Conservation (phyloP, 768 basidiomycete species). For the Trametes elegans region DNA sequence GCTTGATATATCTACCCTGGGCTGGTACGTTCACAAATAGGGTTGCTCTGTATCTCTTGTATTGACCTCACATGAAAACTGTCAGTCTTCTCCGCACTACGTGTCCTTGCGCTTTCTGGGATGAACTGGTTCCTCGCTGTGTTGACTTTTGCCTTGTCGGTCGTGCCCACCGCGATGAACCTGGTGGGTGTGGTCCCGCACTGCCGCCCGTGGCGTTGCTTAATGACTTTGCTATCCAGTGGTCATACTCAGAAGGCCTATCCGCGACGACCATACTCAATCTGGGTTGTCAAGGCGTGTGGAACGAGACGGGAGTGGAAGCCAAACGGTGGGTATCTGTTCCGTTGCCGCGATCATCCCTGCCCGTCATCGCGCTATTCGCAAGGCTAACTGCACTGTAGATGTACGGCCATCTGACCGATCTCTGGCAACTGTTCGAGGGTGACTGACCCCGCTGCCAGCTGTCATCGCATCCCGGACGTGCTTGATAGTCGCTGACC, state of each 20-base stretch:
- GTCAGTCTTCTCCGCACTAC: constrained; percentile 3
- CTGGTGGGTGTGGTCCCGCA: too few relatives aligned
- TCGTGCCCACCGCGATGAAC: background rate
- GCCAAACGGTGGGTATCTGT: too few relatives aligned
- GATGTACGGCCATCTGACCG: background rate
- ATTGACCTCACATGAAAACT: background rate
- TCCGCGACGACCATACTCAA: background rate
- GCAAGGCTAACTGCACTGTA: background rate
- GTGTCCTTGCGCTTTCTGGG: background rate
- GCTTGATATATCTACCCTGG: background rate
- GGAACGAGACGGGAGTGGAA: too few relatives aligned
- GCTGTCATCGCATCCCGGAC: background rate
- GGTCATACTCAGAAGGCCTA: too few relatives aligned
- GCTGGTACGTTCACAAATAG: background rate
- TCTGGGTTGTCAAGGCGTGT: background rate
- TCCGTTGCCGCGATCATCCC: background rate
- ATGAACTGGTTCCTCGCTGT: background rate
- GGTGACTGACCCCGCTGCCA: background rate
- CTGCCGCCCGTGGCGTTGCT: too few relatives aligned
- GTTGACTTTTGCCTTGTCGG: background rate
- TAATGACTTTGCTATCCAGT: too few relatives aligned
- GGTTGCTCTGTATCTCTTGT: background rate
- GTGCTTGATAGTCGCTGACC: background rate
- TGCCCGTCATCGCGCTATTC: background rate
- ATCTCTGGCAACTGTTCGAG: background rate